phyloP scores from a whole-genome alignment of 257 asterid genomes.

The Solanum peruvianum region DNA sequence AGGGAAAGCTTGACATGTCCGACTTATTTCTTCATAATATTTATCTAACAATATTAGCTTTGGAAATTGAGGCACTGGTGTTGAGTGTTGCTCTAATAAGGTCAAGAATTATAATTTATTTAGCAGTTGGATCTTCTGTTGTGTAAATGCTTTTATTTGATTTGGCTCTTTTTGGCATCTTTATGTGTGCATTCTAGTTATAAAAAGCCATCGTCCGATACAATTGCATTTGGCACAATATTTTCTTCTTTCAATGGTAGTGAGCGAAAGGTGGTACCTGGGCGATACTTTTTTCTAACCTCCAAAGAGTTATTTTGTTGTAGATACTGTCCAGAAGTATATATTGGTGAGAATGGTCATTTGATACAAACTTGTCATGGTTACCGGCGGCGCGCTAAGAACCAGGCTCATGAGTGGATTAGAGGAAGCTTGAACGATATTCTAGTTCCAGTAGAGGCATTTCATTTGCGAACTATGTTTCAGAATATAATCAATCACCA shows the following conservation, averaged over 20 bases:
- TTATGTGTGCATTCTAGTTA: neutral
- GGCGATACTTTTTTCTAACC: neutral
- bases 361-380: constrained; percentile 67
- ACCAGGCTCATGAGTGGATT: constrained; percentile 59
- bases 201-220: neutral
- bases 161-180: neutral
- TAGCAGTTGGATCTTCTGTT: neutral
- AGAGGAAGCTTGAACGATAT: constrained; percentile 41
- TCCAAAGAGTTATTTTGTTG: neutral
- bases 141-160: neutral
- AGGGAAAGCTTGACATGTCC: neutral
- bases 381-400: constrained; percentile 41
- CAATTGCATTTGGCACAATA: neutral
- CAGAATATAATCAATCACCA: constrained; percentile 46
- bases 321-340: constrained; percentile 84
- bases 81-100: neutral
- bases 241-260: neutral
- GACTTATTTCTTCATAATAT: neutral
- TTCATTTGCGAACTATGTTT: constrained; percentile 54
- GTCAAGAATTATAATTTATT: neutral
- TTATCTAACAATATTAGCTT: neutral
- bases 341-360: constrained; percentile 73
- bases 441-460: constrained; percentile 60
- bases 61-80: neutral
- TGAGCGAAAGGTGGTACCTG: neutral